Percentiles rank a stretch among this genome's conserved stretches.
These are phyloP conservation scores for Saccharomycopsis phalli DNA, from an alignment of 1,139 yeast genomes.

Conservation along the genomic window DNA sequence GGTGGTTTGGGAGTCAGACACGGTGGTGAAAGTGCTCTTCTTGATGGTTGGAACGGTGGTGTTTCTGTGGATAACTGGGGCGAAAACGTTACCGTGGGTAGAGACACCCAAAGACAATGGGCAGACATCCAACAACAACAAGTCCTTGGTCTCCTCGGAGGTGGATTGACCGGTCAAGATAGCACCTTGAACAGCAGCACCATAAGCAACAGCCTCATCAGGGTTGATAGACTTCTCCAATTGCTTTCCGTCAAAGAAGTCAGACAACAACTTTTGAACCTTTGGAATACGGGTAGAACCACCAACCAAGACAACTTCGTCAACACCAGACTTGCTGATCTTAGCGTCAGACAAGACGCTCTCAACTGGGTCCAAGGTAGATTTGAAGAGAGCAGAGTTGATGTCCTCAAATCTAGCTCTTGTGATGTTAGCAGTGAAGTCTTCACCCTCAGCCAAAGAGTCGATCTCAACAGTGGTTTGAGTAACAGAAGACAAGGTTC, in stretches of 20 bases:
- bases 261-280: conserved; percentile 94
- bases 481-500: conserved; percentile 94
- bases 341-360: conserved; percentile 95
- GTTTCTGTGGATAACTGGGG: conserved; percentile 99
- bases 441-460: conserved; percentile 93
- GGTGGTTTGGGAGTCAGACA: conserved; percentile 98
- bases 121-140: conserved; percentile 94
- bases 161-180: conserved; percentile 97
- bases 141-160: conserved; percentile 94
- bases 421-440: conserved; percentile 92
- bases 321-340: conserved; percentile 78
- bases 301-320: conserved; percentile 97
- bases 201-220: conserved; percentile 98
- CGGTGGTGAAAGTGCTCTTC: conserved; percentile 99
- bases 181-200: conserved; percentile 99
- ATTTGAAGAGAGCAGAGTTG: conserved; percentile 91
- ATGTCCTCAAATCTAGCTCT: conserved; percentile 99
- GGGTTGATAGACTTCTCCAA: conserved; percentile 96
- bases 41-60: conserved; percentile 99
- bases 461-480: conserved; percentile 96
- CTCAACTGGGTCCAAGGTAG: conserved; percentile 96
- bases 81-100: conserved; percentile 99
- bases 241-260: conserved; percentile 97
- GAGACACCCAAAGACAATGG: conserved; percentile 99
- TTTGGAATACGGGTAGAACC: conserved; percentile 99